phyloP scores from a whole-genome alignment of 1,284 basidiomycete genomes.

The Trametes versicolor region DNA sequence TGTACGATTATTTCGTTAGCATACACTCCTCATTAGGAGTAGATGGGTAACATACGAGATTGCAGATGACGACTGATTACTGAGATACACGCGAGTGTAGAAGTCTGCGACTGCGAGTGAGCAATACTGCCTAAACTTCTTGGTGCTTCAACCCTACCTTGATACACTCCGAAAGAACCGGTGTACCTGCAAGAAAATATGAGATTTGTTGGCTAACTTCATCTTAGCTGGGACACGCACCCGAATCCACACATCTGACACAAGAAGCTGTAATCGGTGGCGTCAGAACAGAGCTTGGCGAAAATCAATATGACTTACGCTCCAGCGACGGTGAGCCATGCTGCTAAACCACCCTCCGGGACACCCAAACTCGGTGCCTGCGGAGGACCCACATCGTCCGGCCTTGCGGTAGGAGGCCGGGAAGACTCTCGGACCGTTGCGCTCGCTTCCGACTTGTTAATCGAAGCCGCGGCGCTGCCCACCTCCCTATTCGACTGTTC shows the following conservation, averaged over 20 bases:
- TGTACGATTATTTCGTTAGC: conserved; percentile 27
- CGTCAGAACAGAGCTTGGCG: conserved; percentile 41
- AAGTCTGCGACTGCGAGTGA: conserved; percentile 18
- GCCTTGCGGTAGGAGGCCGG: conserved; percentile 6
- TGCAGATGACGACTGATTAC: conserved; percentile 45
- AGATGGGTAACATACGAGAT: conserved; percentile 37
- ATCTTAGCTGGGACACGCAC: conserved; percentile 27
- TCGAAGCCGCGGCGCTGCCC: conserved; percentile 15
- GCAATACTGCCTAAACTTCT: not conserved
- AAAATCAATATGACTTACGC: conserved; percentile 11
- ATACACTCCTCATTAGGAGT: conserved; percentile 28
- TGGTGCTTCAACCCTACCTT: conserved; percentile 45
- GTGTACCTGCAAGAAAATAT: conserved; percentile 51
- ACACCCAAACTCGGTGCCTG: not conserved
- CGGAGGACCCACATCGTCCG: not conserved
- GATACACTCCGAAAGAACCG: conserved; percentile 57
- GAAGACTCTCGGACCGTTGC: conserved; percentile 12
- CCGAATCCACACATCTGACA: conserved; percentile 38
- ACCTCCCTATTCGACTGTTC: not conserved
- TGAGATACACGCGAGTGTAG: conserved; percentile 32
- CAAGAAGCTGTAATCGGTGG: conserved; percentile 24
- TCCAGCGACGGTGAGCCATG: conserved; percentile 23
- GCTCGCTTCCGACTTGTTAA: conserved; percentile 19
- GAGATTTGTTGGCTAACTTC: conserved; percentile 35
- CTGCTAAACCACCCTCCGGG: conserved; percentile 21